Base-by-base conservation (phyloP, 2,329 filamentous ascomycete species). In the Thermomyces lanuginosus region DNA sequence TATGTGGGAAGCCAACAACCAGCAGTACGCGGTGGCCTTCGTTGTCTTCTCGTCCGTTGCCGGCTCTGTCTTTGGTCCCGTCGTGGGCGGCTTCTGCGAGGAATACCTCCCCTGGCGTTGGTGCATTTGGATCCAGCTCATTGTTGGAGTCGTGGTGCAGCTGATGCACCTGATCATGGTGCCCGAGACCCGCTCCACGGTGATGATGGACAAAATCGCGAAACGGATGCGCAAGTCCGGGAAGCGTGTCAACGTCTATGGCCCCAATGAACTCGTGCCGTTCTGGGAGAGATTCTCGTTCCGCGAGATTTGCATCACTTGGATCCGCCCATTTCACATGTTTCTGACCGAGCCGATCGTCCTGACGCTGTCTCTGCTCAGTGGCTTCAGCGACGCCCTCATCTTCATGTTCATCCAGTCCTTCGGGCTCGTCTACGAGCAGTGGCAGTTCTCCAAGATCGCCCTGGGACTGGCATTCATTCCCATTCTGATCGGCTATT, bases 111-210 rank as follows among this genome's bases (percentile, higher is more conserved):
- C 55, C 14, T 89, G 79, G 79, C 64, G 66, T 37, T 83, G 76
- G 76, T 70, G 64, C 29, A 83, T 86, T 46, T 89, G 81, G 80
- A 77, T 86, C 33, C 78, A 84, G 50, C 66, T 86, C 36, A 82
- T 84, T 38, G 72, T 86, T 28, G 79, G 80, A 10, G 74, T 55
- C 6, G 62, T 69, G 17, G 69, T 81, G 3, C 78, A 84, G 44
- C 10, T 67, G 4, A 42, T 78, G 4, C 77, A 83, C 45, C 56
- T 76, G 26, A 43, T 77, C 31, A 60, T 70, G 5, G 80, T 89
- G 1, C 79, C 79, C 1, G 81, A 89, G 50, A 89, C 81, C 0
- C 65, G 80, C 27, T 67, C 71, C 1, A 81, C 75, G 4, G 67
- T 83, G 34, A 64, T 89, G 58, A 72, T 91, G 63, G 75, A 89